These are phyloP conservation scores for Peronospora farinosa DNA, from an alignment of 352 stramenopile genomes.

Conservation along the genomic window DNA sequence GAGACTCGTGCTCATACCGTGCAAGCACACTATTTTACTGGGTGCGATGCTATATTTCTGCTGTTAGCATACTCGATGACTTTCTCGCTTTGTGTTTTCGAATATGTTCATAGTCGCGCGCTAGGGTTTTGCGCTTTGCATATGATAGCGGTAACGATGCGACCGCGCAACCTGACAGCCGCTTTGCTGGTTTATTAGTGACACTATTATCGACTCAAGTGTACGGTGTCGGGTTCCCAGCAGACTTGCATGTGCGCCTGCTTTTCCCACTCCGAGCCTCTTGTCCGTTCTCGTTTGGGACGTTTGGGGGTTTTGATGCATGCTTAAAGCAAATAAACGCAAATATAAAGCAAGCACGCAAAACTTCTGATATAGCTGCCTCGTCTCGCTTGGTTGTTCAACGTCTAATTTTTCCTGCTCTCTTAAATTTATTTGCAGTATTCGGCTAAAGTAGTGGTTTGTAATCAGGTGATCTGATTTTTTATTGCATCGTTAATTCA, in stretches of 20 bases:
- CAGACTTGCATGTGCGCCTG: slow-evolving; percentile 17
- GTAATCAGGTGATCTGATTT: no score
- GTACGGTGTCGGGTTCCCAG: slow-evolving; percentile 20
- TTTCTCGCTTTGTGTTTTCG: neutral
- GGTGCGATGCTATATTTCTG: no score
- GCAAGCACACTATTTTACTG: neutral
- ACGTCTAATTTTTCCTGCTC: no score
- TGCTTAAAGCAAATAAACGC: no score
- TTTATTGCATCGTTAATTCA: no score
- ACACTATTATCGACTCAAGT: slow-evolving; percentile 7
- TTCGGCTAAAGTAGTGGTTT: no score
- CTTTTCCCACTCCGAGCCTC: slow-evolving; percentile 10
- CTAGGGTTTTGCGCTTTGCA: slow-evolving; percentile 7
- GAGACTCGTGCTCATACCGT: neutral
- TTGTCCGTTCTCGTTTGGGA: slow-evolving; percentile 4
- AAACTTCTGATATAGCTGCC: no score
- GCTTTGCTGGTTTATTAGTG: slow-evolving; percentile 8
- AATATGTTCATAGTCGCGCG: neutral
- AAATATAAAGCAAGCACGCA: no score
- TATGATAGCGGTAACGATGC: slow-evolving; percentile 16
- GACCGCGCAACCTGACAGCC: slow-evolving; percentile 14
- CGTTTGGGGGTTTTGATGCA: no score
- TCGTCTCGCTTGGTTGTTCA: no score
- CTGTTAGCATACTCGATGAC: neutral
- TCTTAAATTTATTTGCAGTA: no score